Base-by-base conservation (phyloP, 225 moss, liverwort and hornwort species). In the Marchantia paleacea region DNA sequence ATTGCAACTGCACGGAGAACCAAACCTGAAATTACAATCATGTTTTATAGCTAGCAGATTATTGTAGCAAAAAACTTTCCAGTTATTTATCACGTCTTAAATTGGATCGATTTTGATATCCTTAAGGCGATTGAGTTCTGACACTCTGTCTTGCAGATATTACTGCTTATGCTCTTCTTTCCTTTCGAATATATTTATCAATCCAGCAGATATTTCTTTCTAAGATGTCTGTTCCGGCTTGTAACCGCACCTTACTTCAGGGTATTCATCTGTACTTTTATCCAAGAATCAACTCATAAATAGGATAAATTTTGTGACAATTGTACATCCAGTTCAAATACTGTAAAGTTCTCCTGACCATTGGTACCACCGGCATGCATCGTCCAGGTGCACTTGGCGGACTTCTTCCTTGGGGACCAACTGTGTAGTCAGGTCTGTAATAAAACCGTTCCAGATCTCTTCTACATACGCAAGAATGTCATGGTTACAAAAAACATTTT, bases 331-430 rank as follows among this genome's bases (percentile, higher is more conserved):
- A 13, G 0, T 13, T 68, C 29, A 30, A 30, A 68, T n/a, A 30
- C 13, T 68, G n/a, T 13, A 8, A 14, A 53, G 1, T 73, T 31
- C 64, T 30, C n/a, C n/a, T n/a, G n/a, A n/a, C n/a, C n/a, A n/a
- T n/a, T n/a, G n/a, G n/a, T n/a, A n/a, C n/a, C n/a, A n/a, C n/a
- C n/a, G n/a, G n/a, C n/a, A n/a, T n/a, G n/a, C n/a, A n/a, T n/a
- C n/a, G 53, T 80, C 79, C 90, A 94, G 96, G 94, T 92, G 7
- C 11, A 86, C 22, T 73, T 94, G 81, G 90, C 87, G 10, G 92
- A 96, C 86, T 96, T 96, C 77, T 94, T 96, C 73, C 82, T 96
- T 66, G 94, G 90, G 52, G 94, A 96, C 79, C 94, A 96, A 77
- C 80, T 96, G 29, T 92, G 92, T 69, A 96, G 94, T 81, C 94